Conservation (phyloP, 208 protist species). For the Leishmania mexicana region DNA sequence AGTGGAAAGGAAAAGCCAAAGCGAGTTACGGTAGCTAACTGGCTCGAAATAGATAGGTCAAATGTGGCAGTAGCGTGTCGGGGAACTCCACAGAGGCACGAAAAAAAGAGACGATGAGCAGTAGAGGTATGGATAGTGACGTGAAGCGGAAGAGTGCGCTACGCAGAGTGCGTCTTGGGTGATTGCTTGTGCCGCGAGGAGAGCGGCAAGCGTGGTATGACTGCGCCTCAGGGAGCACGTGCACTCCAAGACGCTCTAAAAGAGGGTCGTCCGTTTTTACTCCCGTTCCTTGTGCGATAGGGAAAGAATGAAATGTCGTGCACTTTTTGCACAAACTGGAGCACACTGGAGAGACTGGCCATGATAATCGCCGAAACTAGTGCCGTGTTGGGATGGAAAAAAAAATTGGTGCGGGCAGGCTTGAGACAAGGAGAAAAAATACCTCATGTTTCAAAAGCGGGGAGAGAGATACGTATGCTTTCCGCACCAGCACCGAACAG, state of each 20-base stretch:
- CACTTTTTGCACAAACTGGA: not conserved
- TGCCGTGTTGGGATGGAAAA: not conserved
- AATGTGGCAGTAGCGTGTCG: not conserved
- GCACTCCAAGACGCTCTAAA: not conserved
- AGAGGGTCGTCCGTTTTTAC: not conserved
- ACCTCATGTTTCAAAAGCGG: not conserved
- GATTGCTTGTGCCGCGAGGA: not conserved
- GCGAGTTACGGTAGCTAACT: not conserved
- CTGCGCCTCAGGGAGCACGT: not conserved
- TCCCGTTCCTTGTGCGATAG: not conserved
- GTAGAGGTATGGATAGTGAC: not conserved
- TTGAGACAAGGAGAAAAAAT: not conserved
- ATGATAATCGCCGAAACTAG: not conserved
- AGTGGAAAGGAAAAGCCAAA: not conserved
- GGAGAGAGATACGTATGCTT: not conserved
- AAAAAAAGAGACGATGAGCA: not conserved
- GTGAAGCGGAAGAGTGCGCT: not conserved
- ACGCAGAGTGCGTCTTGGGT: not conserved
- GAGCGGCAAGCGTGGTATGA: not conserved
- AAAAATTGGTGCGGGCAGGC: not conserved
- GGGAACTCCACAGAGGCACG: not conserved
- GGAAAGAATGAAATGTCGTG: not conserved
- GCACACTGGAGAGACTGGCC: not conserved
- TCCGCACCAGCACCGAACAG: not conserved
- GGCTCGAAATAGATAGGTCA: not conserved